Percentiles rank a stretch among this genome's conserved stretches.
Conservation (phyloP, 148 eudicot genomes). For the Pouteria glomerata region DNA sequence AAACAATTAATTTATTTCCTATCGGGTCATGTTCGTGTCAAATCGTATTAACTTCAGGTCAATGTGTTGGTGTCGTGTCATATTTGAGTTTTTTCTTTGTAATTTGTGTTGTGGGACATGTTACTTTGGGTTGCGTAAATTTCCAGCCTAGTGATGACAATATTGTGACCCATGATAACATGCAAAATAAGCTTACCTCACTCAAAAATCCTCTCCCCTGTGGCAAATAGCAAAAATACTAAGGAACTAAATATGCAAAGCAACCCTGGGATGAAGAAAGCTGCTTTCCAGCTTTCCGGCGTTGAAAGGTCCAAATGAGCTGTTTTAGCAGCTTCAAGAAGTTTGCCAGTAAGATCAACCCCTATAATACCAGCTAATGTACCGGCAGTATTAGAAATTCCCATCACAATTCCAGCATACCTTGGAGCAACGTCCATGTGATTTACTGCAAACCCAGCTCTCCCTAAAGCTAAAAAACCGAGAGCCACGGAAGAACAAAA, state of each 20-base stretch:
- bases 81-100: too few species aligned
- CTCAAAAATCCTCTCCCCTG: slow-evolving; percentile 88
- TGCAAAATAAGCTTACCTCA: slow-evolving; percentile 30
- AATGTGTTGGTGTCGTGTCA: too few species aligned
- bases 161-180: too few species aligned
- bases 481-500: slow-evolving; percentile 88
- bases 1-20: too few species aligned
- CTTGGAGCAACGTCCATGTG: slow-evolving; percentile 98
- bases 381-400: slow-evolving; percentile 94
- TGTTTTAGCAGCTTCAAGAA: slow-evolving; percentile 85
- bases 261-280: slow-evolving; percentile 70
- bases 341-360: slow-evolving; percentile 77
- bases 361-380: slow-evolving; percentile 92
- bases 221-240: slow-evolving; percentile 64
- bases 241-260: slow-evolving; percentile 79
- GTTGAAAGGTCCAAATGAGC: slow-evolving; percentile 67
- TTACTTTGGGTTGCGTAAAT: too few species aligned
- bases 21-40: too few species aligned
- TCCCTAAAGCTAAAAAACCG: slow-evolving; percentile 90
- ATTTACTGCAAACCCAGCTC: slow-evolving; percentile 97
- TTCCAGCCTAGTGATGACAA: too few species aligned
- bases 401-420: slow-evolving; percentile 95
- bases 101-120: too few species aligned
- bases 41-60: too few species aligned
- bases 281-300: slow-evolving; percentile 85